phyloP scores from a whole-genome alignment of 1,139 yeast species.

The Hansenula lynferdii region DNA sequence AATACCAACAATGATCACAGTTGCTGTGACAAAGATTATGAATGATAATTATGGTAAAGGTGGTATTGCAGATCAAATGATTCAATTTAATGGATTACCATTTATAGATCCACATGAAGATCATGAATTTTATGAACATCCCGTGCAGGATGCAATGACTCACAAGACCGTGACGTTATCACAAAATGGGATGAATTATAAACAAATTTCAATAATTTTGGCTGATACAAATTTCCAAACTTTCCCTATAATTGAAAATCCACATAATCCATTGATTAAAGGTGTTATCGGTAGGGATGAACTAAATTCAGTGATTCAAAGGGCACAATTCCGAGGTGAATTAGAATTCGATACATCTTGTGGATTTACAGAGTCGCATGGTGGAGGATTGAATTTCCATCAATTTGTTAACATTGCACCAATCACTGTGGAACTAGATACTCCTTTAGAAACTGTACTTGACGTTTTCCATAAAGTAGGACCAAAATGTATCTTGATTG shows the following conservation, averaged over 20 bases:
- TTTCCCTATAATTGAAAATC: constrained; percentile 45
- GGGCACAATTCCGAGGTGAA: constrained; percentile 2
- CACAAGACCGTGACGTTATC: constrained; percentile 46
- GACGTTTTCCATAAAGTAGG: constrained; percentile 78
- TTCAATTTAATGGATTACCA: constrained; percentile 84
- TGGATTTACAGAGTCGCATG: constrained; percentile 14
- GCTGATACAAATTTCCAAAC: constrained; percentile 40
- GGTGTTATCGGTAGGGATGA: constrained; percentile 19
- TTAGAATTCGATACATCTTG: constrained; percentile 15
- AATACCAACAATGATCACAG: constrained; percentile 94
- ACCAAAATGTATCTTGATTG: constrained; percentile 69
- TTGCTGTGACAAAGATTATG: constrained; percentile 80
- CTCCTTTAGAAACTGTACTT: constrained; percentile 58
- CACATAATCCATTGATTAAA: constrained; percentile 19
- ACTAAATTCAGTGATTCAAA: constrained; percentile 6
- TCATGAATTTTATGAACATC: constrained; percentile 43
- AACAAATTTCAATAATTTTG: constrained; percentile 26
- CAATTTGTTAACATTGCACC: constrained; percentile 55
- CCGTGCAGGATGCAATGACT: constrained; percentile 67
- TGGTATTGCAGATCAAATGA: constrained; percentile 96
- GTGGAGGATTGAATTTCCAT: constrained; percentile 31
- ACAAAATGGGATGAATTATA: constrained; percentile 32
- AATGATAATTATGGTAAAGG: constrained; percentile 72
- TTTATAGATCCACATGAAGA: constrained; percentile 71
- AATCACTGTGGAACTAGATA: constrained; percentile 47